Conservation (phyloP, 805 yeast species). For the Kluyveromyces siamensis region DNA sequence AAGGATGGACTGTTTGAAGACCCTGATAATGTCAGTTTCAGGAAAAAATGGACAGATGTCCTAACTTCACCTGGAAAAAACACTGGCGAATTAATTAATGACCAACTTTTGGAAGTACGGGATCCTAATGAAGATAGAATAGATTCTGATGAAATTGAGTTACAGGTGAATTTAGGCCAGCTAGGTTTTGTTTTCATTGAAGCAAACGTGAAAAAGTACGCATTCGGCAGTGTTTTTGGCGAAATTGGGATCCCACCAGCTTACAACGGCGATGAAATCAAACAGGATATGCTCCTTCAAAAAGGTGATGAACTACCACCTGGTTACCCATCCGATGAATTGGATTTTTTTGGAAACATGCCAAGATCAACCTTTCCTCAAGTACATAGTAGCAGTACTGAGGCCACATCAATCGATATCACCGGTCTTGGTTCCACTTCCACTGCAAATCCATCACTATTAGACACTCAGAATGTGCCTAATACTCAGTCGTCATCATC, state of each 20-base stretch:
- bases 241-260: constrained; percentile 39
- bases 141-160: constrained; percentile 24
- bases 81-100: constrained; percentile 7
- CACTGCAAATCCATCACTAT: background rate
- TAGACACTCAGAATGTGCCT: background rate
- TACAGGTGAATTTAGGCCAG: constrained; percentile 70
- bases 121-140: constrained; percentile 14
- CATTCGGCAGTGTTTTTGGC: constrained; percentile 43
- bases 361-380: background rate
- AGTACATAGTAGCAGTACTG: background rate
- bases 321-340: constrained; percentile 52
- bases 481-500: background rate
- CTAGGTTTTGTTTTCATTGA: constrained; percentile 73
- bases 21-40: constrained; percentile 25
- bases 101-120: constrained; percentile 13
- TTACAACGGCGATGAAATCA: constrained; percentile 32
- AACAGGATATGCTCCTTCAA: constrained; percentile 48
- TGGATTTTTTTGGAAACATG: constrained; percentile 43
- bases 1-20: constrained; percentile 28
- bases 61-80: constrained; percentile 16
- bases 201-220: constrained; percentile 80
- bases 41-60: constrained; percentile 19
- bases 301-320: constrained; percentile 72
- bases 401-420: constrained; percentile 1
- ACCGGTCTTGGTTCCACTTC: constrained; percentile 2